These are phyloP conservation scores for Zangia roseola DNA, from an alignment of 768 basidiomycete genomes.

Conservation along the genomic window DNA sequence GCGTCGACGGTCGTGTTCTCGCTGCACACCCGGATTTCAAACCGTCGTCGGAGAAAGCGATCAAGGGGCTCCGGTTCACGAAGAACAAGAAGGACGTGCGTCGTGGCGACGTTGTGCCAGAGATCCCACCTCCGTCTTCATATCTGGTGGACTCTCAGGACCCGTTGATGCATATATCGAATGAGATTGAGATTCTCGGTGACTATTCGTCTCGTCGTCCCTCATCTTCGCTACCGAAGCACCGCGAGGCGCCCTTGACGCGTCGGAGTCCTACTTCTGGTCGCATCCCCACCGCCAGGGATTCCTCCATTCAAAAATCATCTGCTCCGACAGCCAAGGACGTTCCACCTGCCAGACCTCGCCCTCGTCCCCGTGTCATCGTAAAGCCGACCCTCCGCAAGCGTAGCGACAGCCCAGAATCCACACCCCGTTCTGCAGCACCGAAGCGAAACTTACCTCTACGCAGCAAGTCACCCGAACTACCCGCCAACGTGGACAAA, in stretches of 20 bases:
- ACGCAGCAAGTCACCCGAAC: slow-evolving; percentile 7
- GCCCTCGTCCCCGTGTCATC: slow-evolving; percentile 14
- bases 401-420: slow-evolving; percentile 12
- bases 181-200: slow-evolving; percentile 10
- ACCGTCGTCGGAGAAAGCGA: slow-evolving; percentile 4
- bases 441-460: slow-evolving; percentile 3
- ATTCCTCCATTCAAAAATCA: slow-evolving; percentile 7
- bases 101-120: neutral
- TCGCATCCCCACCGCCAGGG: neutral
- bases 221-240: slow-evolving; percentile 2
- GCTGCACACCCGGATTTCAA: slow-evolving; percentile 24
- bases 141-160: slow-evolving; percentile 26
- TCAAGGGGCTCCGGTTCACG: slow-evolving; percentile 34
- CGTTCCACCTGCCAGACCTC: slow-evolving; percentile 3
- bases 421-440: slow-evolving; percentile 14
- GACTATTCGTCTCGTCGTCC: neutral
- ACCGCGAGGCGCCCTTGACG: neutral
- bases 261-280: neutral
- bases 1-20: slow-evolving; percentile 15
- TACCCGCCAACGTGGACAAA: neutral
- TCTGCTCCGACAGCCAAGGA: neutral
- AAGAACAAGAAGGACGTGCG: slow-evolving; percentile 25
- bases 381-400: neutral
- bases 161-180: slow-evolving; percentile 17
- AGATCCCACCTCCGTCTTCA: slow-evolving; percentile 20